Percentiles rank a stretch among this genome's conserved stretches.
These are phyloP conservation scores for Spinacia oleracea DNA, from an alignment of 179 eudicot genomes.

Conservation along the genomic window DNA sequence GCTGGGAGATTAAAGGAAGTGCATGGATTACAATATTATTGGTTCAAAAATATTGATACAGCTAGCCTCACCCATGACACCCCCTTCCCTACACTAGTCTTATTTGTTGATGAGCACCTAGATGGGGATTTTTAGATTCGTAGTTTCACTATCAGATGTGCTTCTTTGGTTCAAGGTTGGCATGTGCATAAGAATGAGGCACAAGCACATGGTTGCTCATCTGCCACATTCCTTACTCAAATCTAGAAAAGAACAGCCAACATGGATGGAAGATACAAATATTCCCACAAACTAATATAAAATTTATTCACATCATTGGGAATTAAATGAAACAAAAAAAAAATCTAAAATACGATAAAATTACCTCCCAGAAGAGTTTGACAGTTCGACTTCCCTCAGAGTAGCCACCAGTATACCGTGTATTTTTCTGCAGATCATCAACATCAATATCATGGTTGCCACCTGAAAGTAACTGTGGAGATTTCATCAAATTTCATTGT, in stretches of 20 bases:
- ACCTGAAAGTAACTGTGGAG: slow-evolving; percentile 84
- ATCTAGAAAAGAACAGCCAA: not conserved
- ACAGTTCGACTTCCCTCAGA: slow-evolving; percentile 83
- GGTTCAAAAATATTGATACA: too few relatives aligned
- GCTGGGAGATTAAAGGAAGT: too few relatives aligned
- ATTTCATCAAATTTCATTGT: slow-evolving; percentile 15
- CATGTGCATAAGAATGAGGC: not conserved
- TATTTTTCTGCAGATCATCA: slow-evolving; percentile 67
- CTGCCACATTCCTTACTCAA: not conserved
- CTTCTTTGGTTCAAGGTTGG: not conserved
- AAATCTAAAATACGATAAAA: not conserved
- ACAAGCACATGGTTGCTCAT: not conserved
- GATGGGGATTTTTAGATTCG: not conserved
- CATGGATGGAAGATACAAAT: not conserved
- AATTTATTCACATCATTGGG: not conserved
- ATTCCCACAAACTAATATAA: not conserved
- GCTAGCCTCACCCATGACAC: not conserved
- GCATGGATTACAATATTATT: not conserved
- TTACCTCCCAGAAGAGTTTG: slow-evolving; percentile 97
- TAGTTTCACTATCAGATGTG: not conserved
- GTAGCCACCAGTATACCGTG: slow-evolving; percentile 93
- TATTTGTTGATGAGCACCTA: not conserved
- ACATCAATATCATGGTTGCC: slow-evolving; percentile 92
- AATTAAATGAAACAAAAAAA: not conserved
- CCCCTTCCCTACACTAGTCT: not conserved